Conservation (phyloP, 306 rosid genomes). For the Astragalus glycyphyllos region DNA sequence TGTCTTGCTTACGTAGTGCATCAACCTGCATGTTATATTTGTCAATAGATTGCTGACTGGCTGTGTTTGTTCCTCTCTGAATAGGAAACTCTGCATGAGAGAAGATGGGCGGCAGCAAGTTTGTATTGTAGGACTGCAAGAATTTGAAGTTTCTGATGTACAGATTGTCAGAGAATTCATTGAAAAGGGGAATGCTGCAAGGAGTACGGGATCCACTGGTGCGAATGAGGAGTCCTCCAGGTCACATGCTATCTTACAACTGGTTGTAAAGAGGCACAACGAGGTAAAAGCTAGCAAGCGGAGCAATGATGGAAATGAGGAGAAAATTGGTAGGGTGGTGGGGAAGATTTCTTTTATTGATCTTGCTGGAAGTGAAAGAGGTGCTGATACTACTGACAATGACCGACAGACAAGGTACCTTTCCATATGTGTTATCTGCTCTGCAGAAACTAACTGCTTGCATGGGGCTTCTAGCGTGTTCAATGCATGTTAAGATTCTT, state of each 20-base stretch:
- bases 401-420: slow-evolving; percentile 93
- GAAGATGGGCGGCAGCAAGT: slow-evolving; percentile 99
- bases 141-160: slow-evolving; percentile 98
- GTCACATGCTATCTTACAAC: slow-evolving; percentile 97
- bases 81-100: slow-evolving; percentile 95
- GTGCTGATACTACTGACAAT: slow-evolving; percentile 99
- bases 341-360: slow-evolving; percentile 98
- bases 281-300: slow-evolving; percentile 86
- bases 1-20: slow-evolving; percentile 17
- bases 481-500: slow-evolving; percentile 8
- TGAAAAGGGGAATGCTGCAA: slow-evolving; percentile 88
- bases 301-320: slow-evolving; percentile 77
- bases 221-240: slow-evolving; percentile 99
- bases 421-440: slow-evolving; percentile 12
- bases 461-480: slow-evolving; percentile 21
- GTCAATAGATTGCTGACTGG: slow-evolving; percentile 38
- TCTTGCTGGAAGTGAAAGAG: slow-evolving; percentile 99
- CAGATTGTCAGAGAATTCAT: slow-evolving; percentile 96
- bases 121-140: slow-evolving; percentile 99
- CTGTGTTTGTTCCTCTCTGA: slow-evolving; percentile 23
- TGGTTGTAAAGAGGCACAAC: slow-evolving; percentile 82
- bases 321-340: slow-evolving; percentile 81
- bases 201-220: slow-evolving; percentile 98
- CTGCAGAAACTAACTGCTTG: slow-evolving; percentile 27
- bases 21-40: slow-evolving; percentile 30